Evolutionary conservation across 2,329 filamentous ascomycete genomes (phyloP), one percentile per base, ranked within the genome.

Genomic region (Aspergillus piperis): DNA sequence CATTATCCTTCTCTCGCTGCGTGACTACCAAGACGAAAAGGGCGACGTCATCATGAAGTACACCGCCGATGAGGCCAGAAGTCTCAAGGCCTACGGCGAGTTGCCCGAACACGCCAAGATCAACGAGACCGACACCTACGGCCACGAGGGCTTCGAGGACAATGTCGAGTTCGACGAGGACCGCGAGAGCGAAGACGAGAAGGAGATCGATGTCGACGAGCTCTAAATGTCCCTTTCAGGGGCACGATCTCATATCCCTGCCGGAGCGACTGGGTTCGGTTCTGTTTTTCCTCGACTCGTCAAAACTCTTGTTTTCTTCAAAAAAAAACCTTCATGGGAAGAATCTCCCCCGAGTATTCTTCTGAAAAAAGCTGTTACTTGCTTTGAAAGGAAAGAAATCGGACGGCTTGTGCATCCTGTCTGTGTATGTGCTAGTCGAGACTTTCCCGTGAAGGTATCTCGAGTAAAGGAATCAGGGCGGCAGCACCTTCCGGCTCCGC

Each of bases 141-240:
- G 91, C 73, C 91, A 93, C 79, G 91, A 93, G 78, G 93, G 92
- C 79, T 90, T 96, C 78, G 94, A 95, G 79, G 92, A 96, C 82
- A 95, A 95, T 81, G 96, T 99, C 84, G 95, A 98, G 83, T 98
- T 98, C 83, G 95, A 96, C 82, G 93, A 98, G 79, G 94, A 96
- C 79, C 84, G 89, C 68, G 89, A 90, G 66, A 83, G 78, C 61
- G 82, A 81, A 72, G 85, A 84, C 65, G 87, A 84, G 75, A 92
- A 91, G 83, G 92, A 96, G 70, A 88, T 97, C 73, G 92, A 96
- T 77, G 91, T 96, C 77, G 94, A 98, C 82, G 92, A 97, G 79
- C 96, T 98, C 78, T 97, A 88, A 86, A 75, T 60, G 59, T 66
- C 69, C 64, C 61, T 53, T 57, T 52, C 32, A 36, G 52, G 44